These are phyloP conservation scores for Adansonia grandidieri DNA, from an alignment of 441 rosid genomes.

Conservation along the genomic window DNA sequence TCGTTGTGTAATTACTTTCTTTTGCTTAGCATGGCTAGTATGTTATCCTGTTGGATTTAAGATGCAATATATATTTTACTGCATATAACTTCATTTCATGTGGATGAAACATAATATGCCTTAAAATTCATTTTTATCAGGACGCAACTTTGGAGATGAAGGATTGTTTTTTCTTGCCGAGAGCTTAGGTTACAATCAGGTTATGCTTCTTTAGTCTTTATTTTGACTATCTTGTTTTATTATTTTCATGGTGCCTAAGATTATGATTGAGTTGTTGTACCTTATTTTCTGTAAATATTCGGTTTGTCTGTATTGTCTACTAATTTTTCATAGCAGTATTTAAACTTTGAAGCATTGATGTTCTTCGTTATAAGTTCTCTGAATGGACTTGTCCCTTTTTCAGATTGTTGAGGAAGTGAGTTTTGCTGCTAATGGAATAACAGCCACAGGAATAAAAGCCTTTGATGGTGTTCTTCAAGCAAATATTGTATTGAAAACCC, in stretches of 20 bases:
- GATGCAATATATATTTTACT: slow-evolving; percentile 12
- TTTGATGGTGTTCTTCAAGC: slow-evolving; percentile 88
- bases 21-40: not conserved
- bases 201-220: slow-evolving; percentile 34
- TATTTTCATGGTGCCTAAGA: slow-evolving; percentile 1
- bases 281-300: slow-evolving; percentile 1
- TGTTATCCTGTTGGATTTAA: slow-evolving; percentile 2
- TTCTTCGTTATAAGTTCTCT: slow-evolving; percentile 21
- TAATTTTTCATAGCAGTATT: not conserved
- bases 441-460: slow-evolving; percentile 84
- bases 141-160: slow-evolving; percentile 91
- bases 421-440: slow-evolving; percentile 94
- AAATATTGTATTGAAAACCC: slow-evolving; percentile 63
- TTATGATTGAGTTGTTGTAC: slow-evolving; percentile 6
- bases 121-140: slow-evolving; percentile 46
- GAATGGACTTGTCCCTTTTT: slow-evolving; percentile 24
- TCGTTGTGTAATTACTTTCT: not conserved
- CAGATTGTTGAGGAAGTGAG: slow-evolving; percentile 86
- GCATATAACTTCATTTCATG: slow-evolving; percentile 5
- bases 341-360: slow-evolving; percentile 9
- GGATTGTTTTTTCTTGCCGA: slow-evolving; percentile 85
- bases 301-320: slow-evolving; percentile 1
- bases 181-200: slow-evolving; percentile 94
- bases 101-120: slow-evolving; percentile 16
- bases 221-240: not conserved